phyloP scores from a whole-genome alignment of 495 filamentous ascomycete genomes.

The Stereocaulon alpinum region DNA sequence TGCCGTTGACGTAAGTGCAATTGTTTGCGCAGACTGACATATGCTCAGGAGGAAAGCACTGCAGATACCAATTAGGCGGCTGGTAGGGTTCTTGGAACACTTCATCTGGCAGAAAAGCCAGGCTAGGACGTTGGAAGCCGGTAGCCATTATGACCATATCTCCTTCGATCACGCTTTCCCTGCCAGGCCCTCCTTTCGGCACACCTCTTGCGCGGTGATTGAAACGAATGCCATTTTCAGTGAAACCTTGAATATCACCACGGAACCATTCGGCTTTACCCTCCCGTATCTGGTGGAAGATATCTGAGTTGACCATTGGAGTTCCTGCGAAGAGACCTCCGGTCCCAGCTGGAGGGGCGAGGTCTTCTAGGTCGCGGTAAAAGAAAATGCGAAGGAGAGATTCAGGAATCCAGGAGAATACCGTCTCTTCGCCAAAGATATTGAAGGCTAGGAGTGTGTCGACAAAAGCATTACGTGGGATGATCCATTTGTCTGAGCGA shows the following conservation, averaged over 20 bases:
- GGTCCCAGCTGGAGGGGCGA: constrained; percentile 54
- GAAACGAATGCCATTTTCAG: constrained; percentile 54
- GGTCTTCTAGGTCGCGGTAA: constrained; percentile 71
- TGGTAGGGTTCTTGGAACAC: constrained; percentile 60
- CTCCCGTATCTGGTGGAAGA: constrained; percentile 65
- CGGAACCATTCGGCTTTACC: constrained; percentile 71
- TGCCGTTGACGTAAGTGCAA: constrained; percentile 72
- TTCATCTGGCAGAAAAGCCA: constrained; percentile 61
- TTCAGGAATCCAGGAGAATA: constrained; percentile 69
- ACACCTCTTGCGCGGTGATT: constrained; percentile 63
- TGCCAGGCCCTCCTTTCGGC: constrained; percentile 60
- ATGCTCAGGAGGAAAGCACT: constrained; percentile 54
- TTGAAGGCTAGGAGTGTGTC: constrained; percentile 67
- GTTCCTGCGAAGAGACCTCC: constrained; percentile 71
- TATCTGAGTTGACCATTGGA: constrained; percentile 76
- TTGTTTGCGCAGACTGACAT: constrained; percentile 43
- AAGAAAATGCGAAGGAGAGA: constrained; percentile 65
- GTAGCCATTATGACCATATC: constrained; percentile 81
- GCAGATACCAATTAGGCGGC: constrained; percentile 77
- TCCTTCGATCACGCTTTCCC: constrained; percentile 48
- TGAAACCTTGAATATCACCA: constrained; percentile 62
- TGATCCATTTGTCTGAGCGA: constrained; percentile 80
- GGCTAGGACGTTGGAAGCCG: constrained; percentile 61
- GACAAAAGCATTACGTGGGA: constrained; percentile 65
- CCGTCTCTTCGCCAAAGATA: constrained; percentile 67